Evolutionary conservation across 1,284 basidiomycete genomes (phyloP), one percentile per base, ranked within the genome.

Genomic region (Papiliotrema flavescens): DNA sequence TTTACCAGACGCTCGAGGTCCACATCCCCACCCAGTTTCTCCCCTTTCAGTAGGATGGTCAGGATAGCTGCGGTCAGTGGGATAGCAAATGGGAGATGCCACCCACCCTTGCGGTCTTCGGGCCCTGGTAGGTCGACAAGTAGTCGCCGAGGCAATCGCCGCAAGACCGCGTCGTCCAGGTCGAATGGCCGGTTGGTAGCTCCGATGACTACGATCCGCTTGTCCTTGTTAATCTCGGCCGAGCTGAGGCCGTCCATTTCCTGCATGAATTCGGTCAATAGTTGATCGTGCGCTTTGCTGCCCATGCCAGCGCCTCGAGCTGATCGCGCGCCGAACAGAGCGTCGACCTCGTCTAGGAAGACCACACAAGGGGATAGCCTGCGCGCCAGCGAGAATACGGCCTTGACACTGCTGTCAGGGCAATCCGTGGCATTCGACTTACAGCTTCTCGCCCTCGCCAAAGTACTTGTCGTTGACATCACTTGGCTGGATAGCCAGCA

Each of bases 331-430:
- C 90, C 90, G 61, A 97, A 93, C 1, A 98, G 81, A 1, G 90
- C 90, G 69, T 98, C 94, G 52, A 97, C 89, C 75, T 98, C 94
- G 74, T 98, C 94, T 57, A 98, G 81, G 78, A 98, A 98, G 51
- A 98, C 84, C 50, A 98, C 91, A 64, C 92, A 95, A 0, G 94
- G 94, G 2, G 92, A 89, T 17, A 96, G 78, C 40, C 84, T 82
- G 28, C 92, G 83, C 2, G 94, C 94, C 32, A 97, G 83, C 37
- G 87, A 85, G 77, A 98, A 98, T 8, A 95, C 86, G 0, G 91
- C 88, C 54, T 86, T 85, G 44, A 97, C 89, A 11, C 61, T 67
- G 36, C 36, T 43, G 7, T 26, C 13, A 46, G 47, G 34, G 57
- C 50, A n/a, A 49, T 23, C 15, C 22, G 43, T 1, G 37, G 14